Conservation (phyloP, 169 alveolate species). For the Nephromyces sp. region DNA sequence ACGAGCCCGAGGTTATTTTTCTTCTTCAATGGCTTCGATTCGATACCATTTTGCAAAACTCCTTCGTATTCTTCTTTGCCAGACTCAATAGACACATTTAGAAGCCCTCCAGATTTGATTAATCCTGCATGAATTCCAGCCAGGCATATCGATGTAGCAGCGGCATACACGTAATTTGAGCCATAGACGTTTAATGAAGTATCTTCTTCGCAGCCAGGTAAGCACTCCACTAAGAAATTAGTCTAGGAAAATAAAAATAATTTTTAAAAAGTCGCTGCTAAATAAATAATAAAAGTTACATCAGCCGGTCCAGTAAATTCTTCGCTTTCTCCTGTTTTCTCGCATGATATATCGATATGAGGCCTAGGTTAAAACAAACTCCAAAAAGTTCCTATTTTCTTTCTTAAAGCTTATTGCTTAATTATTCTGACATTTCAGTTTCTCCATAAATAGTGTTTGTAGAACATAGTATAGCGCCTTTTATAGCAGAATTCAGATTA, state of each 20-base stretch:
- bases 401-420: too few species aligned
- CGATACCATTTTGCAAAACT: constrained; percentile 52
- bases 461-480: background rate
- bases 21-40: constrained; percentile 10
- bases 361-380: too few species aligned
- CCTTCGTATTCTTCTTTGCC: constrained; percentile 69
- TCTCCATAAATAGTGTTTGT: background rate
- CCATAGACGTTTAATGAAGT: constrained; percentile 57
- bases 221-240: constrained; percentile 66
- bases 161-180: constrained; percentile 64
- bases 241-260: constrained; percentile 50
- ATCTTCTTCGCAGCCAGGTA: constrained; percentile 58
- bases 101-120: constrained; percentile 59
- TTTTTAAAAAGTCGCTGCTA: too few species aligned
- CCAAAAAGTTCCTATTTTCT: too few species aligned
- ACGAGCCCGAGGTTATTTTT: constrained; percentile 7
- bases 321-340: background rate
- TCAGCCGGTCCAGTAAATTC: background rate
- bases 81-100: constrained; percentile 65
- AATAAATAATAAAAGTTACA: too few species aligned
- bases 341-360: background rate
- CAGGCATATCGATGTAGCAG: constrained; percentile 68
- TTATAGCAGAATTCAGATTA: background rate
- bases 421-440: background rate
- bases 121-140: constrained; percentile 81